A percentile compares a stretch with the other conserved stretches of the same genome.
Conservation (phyloP, 768 basidiomycete genomes). For the Glaciozyma antarctica region DNA sequence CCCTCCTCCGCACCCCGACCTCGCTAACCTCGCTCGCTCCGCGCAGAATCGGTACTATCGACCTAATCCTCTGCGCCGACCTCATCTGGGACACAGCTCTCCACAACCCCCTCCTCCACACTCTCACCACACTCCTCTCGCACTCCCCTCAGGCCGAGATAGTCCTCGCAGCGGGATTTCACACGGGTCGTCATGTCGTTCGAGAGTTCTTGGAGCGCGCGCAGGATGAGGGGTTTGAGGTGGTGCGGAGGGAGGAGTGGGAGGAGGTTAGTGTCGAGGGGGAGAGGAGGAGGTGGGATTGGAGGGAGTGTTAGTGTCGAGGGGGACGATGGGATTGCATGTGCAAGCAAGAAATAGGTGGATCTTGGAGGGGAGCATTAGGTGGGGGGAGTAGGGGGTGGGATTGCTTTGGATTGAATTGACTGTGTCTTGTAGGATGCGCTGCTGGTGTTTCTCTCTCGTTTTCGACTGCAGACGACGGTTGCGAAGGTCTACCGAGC, state of each 20-base stretch:
- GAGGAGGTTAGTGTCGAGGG: slow-evolving; percentile 12
- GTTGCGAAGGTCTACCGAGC: too few relatives aligned
- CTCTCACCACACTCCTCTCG: not conserved
- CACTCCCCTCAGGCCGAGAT: not conserved
- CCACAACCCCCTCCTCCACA: not conserved
- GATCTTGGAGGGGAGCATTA: not conserved
- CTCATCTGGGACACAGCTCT: slow-evolving; percentile 3
- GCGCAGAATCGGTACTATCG: slow-evolving; percentile 1
- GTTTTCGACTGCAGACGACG: too few relatives aligned
- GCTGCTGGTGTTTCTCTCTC: too few relatives aligned
- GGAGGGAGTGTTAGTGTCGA: not conserved
- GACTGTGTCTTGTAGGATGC: too few relatives aligned
- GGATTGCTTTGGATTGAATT: too few relatives aligned
- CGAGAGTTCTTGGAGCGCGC: not conserved
- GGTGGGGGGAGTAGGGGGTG: not conserved
- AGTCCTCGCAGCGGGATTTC: slow-evolving; percentile 8
- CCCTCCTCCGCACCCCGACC: not conserved
- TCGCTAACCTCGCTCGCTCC: not conserved
- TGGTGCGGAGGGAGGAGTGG: not conserved
- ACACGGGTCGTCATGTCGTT: slow-evolving; percentile 8
- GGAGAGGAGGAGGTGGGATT: not conserved
- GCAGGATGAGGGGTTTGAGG: not conserved
- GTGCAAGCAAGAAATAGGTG: slow-evolving; percentile 21
- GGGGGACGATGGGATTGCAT: slow-evolving; percentile 3
- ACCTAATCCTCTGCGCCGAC: slow-evolving; percentile 22